Evolutionary conservation across 805 yeast species (phyloP).

Genomic region (Wickerhamomyces alni): DNA sequence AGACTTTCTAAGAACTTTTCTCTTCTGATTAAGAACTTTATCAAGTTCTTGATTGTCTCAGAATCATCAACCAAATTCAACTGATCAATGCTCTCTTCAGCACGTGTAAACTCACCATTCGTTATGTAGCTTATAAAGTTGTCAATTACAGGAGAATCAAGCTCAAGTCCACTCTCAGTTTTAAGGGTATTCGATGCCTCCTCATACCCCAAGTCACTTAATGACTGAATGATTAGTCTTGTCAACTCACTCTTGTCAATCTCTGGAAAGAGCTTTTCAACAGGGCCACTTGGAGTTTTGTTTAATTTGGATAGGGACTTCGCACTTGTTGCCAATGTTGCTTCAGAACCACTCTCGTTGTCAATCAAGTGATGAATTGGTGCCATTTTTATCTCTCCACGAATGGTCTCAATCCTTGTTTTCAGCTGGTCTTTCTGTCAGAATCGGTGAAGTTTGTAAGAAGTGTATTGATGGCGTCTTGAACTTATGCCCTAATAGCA

Average conservation of each 20-base stretch:
- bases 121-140: slow-evolving; percentile 32
- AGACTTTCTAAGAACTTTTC: slow-evolving; percentile 37
- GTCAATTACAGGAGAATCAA: slow-evolving; percentile 38
- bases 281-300: neutral
- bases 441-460: too few species aligned
- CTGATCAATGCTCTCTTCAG: slow-evolving; percentile 25
- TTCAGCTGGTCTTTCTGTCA: too few species aligned
- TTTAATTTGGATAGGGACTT: too few species aligned
- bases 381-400: slow-evolving; percentile 6
- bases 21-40: slow-evolving; percentile 31
- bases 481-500: too few species aligned
- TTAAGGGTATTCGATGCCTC: slow-evolving; percentile 34
- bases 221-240: slow-evolving; percentile 42
- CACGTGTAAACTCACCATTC: slow-evolving; percentile 36
- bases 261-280: slow-evolving; percentile 14
- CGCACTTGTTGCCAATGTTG: too few species aligned
- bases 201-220: slow-evolving; percentile 43
- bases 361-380: slow-evolving; percentile 14
- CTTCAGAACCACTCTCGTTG: neutral
- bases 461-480: too few species aligned
- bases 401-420: too few species aligned
- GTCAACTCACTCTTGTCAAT: slow-evolving; percentile 32
- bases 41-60: slow-evolving; percentile 9
- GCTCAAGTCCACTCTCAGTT: slow-evolving; percentile 32
- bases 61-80: slow-evolving; percentile 14